Base-by-base conservation (phyloP, 306 rosid species). In the Leucaena leucocephala region DNA sequence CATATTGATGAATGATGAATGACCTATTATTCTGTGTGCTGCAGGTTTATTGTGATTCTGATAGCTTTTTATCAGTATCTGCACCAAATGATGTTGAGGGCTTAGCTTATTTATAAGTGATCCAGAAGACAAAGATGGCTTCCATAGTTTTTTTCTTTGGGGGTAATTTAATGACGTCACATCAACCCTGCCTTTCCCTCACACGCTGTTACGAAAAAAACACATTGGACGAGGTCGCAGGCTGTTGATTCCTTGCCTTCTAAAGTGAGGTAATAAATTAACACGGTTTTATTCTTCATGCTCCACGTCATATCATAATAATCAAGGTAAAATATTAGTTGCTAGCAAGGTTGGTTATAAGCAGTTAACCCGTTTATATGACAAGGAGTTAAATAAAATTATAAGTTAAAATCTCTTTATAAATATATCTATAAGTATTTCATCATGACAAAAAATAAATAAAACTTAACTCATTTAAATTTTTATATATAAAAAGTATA, bases 161-260 rank as follows among this genome's bases (percentile, higher is more conserved):
- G 35, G 78, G 11, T 76, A 81, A 80, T 80, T 61, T 71, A 73
- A 8, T 17, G 67, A 72, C 83, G 80, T 83, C 79, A 68, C 76
- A 68, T 57, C 43, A 40, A 12, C 4, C 36, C 27, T 4, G 9
- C 7, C 8, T 66, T 78, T 72, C 21, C 67, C 82, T 33, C 78
- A 57, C 80, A 82, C 80, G 76, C 66, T 55, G 65, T n/a, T 57
- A 17, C 19, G 15, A 54, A 19, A 3, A 8, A 21, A 22, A 58
- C 0, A 3, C 3, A 16, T 2, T 22, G 36, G 15, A 21, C 36
- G 36, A 58, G 2, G 33, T 71, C 63, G 35, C 49, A 33, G 13
- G 33, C 36, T 10, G 71, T 22, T 17, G 45, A 54, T 14, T 70
- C 69, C 48, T 70, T 21, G 69, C 54, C 42, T 50, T 34, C 12